Evolutionary conservation across 2,329 filamentous ascomycete species (phyloP).

Genomic region (Colletotrichum musicola): DNA sequence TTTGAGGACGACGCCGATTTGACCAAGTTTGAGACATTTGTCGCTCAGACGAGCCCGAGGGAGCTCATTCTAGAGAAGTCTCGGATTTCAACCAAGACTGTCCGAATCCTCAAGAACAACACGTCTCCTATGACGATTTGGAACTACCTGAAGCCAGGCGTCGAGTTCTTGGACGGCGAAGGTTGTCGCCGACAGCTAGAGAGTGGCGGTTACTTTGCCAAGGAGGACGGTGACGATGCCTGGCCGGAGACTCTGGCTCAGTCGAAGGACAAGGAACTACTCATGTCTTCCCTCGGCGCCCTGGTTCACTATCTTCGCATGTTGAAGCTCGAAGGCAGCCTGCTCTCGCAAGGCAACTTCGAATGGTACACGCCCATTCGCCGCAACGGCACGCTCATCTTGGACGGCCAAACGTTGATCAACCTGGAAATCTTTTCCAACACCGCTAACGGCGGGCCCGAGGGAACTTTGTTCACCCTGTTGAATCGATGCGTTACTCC

Average conservation of each 20-base stretch:
- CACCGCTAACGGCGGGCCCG: constrained; percentile 84
- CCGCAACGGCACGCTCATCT: constrained; percentile 88
- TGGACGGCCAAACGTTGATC: constrained; percentile 96
- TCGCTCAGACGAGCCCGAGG: constrained; percentile 90
- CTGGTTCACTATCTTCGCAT: constrained; percentile 87
- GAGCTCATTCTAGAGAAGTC: constrained; percentile 93
- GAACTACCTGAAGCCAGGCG: constrained; percentile 89
- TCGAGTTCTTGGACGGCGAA: constrained; percentile 93
- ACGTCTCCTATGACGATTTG: constrained; percentile 92
- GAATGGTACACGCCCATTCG: constrained; percentile 91
- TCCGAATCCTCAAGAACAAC: constrained; percentile 96
- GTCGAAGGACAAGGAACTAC: constrained; percentile 80
- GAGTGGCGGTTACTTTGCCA: constrained; percentile 82
- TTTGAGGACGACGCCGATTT: constrained; percentile 93
- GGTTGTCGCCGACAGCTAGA: constrained; percentile 85
- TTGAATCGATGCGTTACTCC: constrained; percentile 96
- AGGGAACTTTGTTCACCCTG: constrained; percentile 90
- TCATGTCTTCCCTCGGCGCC: constrained; percentile 93
- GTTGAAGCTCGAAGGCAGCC: constrained; percentile 88
- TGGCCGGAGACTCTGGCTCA: constrained; percentile 85
- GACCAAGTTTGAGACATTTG: constrained; percentile 96
- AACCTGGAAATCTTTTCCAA: constrained; percentile 99
- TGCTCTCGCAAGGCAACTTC: constrained; percentile 93
- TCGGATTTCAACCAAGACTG: constrained; percentile 84
- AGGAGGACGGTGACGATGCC: constrained; percentile 62